Conservation (phyloP, 192 early-diverging fungal genomes). For the Fimicolochytrium jonesii region DNA sequence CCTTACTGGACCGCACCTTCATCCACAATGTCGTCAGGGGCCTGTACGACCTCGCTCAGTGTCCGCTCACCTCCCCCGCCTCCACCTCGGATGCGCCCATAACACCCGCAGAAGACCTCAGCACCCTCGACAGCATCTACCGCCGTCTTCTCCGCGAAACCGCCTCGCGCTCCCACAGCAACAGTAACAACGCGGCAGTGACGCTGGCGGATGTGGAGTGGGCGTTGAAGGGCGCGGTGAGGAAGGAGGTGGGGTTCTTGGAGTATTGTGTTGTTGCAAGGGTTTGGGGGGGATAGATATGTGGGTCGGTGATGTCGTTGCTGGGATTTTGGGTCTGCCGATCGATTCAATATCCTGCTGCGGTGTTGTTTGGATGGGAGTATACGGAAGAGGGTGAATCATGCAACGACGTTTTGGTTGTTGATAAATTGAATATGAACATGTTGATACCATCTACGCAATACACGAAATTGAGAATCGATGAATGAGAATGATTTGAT, state of each 20-base stretch:
- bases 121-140: slow-evolving; percentile 16
- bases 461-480: too few species aligned
- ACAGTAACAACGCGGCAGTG: not conserved
- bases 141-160: slow-evolving; percentile 15
- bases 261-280: slow-evolving; percentile 12
- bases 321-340: too few species aligned
- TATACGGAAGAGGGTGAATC: too few species aligned
- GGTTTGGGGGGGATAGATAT: too few species aligned
- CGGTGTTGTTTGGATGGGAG: too few species aligned
- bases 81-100: not conserved
- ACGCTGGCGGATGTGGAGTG: slow-evolving; percentile 9
- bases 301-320: too few species aligned
- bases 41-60: slow-evolving; percentile 10
- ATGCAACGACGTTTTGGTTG: too few species aligned
- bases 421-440: too few species aligned
- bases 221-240: not conserved
- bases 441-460: too few species aligned
- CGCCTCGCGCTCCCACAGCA: not conserved
- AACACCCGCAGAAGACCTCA: slow-evolving; percentile 16
- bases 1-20: slow-evolving; percentile 6
- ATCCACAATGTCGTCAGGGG: slow-evolving; percentile 3
- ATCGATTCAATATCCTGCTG: too few species aligned
- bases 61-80: not conserved
- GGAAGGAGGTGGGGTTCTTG: slow-evolving; percentile 18
- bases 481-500: too few species aligned